These are phyloP conservation scores for Phytopythium kandeliae DNA, from an alignment of 352 stramenopile species.

Conservation along the genomic window DNA sequence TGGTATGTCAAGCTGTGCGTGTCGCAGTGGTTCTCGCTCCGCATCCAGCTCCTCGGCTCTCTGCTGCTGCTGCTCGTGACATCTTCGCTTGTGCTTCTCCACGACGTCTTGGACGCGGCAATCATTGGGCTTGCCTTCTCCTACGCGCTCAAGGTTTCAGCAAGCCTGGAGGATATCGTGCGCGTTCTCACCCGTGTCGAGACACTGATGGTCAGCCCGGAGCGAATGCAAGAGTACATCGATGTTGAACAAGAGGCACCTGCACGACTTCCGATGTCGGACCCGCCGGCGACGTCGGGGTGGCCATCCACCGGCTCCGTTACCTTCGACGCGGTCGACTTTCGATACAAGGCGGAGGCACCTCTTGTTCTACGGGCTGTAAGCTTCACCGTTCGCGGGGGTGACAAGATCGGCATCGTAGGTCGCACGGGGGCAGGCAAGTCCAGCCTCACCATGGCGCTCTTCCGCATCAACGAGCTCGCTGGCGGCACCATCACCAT, in stretches of 20 bases:
- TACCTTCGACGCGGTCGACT: slow-evolving; percentile 75
- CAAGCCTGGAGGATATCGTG: slow-evolving; percentile 75
- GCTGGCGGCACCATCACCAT: slow-evolving; percentile 77
- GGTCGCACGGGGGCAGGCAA: slow-evolving; percentile 88
- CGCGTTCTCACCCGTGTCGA: slow-evolving; percentile 48
- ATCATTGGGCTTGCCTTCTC: slow-evolving; percentile 82
- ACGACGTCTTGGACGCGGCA: slow-evolving; percentile 39
- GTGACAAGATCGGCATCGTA: slow-evolving; percentile 85
- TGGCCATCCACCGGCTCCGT: slow-evolving; percentile 83
- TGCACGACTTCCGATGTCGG: slow-evolving; percentile 29
- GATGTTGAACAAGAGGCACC: slow-evolving; percentile 38
- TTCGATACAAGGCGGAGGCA: slow-evolving; percentile 84
- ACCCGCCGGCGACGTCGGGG: slow-evolving; percentile 27
- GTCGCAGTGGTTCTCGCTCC: slow-evolving; percentile 40
- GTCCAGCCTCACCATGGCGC: slow-evolving; percentile 72
- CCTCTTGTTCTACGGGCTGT: slow-evolving; percentile 35
- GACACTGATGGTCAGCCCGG: slow-evolving; percentile 85
- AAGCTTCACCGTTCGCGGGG: slow-evolving; percentile 17
- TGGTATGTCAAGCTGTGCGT: slow-evolving; percentile 33
- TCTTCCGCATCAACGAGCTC: slow-evolving; percentile 89
- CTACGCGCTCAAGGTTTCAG: slow-evolving; percentile 86
- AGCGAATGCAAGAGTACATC: slow-evolving; percentile 88
- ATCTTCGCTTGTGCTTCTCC: slow-evolving; percentile 39
- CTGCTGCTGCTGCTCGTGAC: slow-evolving; percentile 80
- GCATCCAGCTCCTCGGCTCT: slow-evolving; percentile 75